Evolutionary conservation across 2,329 filamentous ascomycete genomes (phyloP).

Genomic region (Fusarium sp.): DNA sequence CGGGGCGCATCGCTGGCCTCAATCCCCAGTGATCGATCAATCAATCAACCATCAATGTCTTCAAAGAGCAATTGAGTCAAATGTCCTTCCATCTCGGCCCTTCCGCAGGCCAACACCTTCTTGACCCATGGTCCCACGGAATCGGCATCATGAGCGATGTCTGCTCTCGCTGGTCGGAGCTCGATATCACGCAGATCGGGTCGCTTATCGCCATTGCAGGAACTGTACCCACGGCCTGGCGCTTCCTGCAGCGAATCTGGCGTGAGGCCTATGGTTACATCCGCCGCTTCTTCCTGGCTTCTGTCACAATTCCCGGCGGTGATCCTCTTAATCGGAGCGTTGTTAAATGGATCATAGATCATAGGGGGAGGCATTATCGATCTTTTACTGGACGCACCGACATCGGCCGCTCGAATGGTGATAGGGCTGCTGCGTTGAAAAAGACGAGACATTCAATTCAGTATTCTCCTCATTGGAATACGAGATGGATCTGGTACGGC

Average conservation of each 20-base stretch:
- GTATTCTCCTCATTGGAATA: conserved; percentile 58
- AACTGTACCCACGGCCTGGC: conserved; percentile 53
- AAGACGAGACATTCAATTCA: conserved; percentile 55
- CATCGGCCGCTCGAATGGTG: conserved; percentile 47
- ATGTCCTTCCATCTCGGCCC: conserved; percentile 41
- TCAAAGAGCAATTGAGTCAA: neutral
- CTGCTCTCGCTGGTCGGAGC: conserved; percentile 54
- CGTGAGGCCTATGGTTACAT: conserved; percentile 53
- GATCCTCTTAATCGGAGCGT: conserved; percentile 59
- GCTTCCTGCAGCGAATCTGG: conserved; percentile 50
- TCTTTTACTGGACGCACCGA: conserved; percentile 58
- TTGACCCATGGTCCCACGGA: conserved; percentile 47
- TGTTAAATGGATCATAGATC: conserved; percentile 56
- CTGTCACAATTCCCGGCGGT: conserved; percentile 54
- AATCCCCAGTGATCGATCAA: neutral
- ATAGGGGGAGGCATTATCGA: conserved; percentile 52
- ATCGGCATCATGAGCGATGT: conserved; percentile 50
- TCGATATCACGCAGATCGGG: conserved; percentile 58
- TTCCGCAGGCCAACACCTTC: conserved; percentile 26
- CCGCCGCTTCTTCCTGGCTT: conserved; percentile 55
- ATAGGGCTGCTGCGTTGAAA: conserved; percentile 53
- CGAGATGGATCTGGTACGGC: conserved; percentile 61
- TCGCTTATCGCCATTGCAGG: conserved; percentile 57
- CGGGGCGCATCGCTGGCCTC: neutral
- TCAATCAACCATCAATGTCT: neutral